These are phyloP conservation scores for Hanseniaspora uvarum DNA, from an alignment of 1,139 yeast species.

Conservation along the genomic window DNA sequence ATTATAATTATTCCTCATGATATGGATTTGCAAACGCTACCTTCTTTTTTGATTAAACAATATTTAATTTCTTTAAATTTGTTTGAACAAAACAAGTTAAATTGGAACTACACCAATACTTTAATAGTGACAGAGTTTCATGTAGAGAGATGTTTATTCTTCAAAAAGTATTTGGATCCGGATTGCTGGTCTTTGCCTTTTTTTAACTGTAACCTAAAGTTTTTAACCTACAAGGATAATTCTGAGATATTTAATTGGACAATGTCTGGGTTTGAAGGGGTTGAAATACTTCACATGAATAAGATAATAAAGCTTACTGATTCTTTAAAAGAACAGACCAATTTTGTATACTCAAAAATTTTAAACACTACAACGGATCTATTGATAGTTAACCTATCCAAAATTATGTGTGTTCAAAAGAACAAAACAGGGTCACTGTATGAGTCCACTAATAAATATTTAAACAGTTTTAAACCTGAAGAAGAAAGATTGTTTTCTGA, in stretches of 20 bases:
- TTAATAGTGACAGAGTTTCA: constrained; percentile 12
- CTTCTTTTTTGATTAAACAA: not conserved
- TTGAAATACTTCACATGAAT: constrained; percentile 8
- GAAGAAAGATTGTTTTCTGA: constrained; percentile 3
- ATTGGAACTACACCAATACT: not conserved
- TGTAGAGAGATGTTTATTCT: constrained; percentile 15
- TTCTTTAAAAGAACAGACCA: not conserved
- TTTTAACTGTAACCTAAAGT: not conserved
- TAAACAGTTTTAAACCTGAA: constrained; percentile 6
- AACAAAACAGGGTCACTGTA: constrained; percentile 4
- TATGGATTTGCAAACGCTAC: not conserved
- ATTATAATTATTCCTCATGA: constrained; percentile 4
- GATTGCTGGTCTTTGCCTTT: constrained; percentile 14
- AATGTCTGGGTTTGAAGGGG: constrained; percentile 15
- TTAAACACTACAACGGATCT: constrained; percentile 8
- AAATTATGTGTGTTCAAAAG: constrained; percentile 9
- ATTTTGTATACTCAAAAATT: constrained; percentile 3
- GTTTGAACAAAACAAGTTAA: not conserved
- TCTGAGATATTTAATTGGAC: not conserved
- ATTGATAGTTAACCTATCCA: constrained; percentile 8
- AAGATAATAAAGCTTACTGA: constrained; percentile 2
- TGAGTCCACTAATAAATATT: constrained; percentile 2
- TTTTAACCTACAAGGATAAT: not conserved
- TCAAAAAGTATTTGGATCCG: not conserved
- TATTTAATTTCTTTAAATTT: not conserved